These are phyloP conservation scores for Aurantiochytrium sp. DNA, from an alignment of 108 stramenopile species.

Conservation along the genomic window DNA sequence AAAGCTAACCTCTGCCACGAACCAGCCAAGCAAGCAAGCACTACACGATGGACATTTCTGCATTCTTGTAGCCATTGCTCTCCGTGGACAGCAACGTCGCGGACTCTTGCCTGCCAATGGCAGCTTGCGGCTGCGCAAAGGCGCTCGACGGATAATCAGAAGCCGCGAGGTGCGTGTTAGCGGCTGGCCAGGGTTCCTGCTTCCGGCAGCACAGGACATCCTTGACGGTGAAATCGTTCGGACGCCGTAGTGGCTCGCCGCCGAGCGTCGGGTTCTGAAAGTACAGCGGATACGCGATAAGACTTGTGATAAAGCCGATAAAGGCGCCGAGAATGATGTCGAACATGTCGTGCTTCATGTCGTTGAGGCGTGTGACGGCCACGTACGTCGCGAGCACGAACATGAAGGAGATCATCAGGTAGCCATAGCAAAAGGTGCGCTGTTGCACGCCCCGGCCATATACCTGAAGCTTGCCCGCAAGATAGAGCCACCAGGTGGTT, in stretches of 20 bases:
- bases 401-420: neutral
- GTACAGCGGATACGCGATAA: neutral
- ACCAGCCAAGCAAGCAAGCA: no score
- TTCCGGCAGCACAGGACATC: neutral
- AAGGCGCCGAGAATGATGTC: neutral
- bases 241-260: neutral
- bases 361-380: neutral
- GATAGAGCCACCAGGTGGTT: neutral
- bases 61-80: no score
- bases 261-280: conserved; percentile 1
- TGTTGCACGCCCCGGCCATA: neutral
- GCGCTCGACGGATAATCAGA: neutral
- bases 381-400: neutral
- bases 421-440: neutral
- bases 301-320: neutral
- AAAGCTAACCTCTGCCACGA: no score
- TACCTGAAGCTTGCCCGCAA: neutral
- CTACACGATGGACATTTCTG: no score
- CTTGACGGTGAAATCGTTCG: neutral
- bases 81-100: neutral
- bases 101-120: neutral
- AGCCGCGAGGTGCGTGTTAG: neutral
- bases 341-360: neutral
- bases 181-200: neutral
- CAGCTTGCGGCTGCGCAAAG: neutral